Evolutionary conservation across 2,329 filamentous ascomycete species (phyloP), one percentile per base, ranked within the genome.

Genomic region (Ceratocystiopsis brevicomis): DNA sequence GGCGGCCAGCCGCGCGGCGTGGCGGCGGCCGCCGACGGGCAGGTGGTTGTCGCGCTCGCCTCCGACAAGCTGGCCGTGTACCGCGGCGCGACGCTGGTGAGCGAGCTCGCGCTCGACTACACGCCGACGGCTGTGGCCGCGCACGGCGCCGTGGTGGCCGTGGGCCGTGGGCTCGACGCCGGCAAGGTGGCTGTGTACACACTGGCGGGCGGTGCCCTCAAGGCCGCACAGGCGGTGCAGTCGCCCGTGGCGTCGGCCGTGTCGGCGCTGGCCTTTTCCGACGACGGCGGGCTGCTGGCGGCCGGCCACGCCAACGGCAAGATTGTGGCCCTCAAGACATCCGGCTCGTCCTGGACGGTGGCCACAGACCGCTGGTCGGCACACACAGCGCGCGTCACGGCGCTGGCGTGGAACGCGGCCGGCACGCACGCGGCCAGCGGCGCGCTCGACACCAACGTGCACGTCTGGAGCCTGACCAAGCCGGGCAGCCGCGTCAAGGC

Each of bases 361-460:
- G 79, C 81, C 40, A 90, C 84, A 9, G 86, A 94, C 59, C 65
- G 72, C 41, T 76, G 72, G 72, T 74, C 70, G 34, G 69, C 71
- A 40, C 72, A 76, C 55, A 76, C 71, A 42, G 70, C 68, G 12
- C 65, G 70, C 36, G 68, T 76, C 17, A 70, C 66, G 33, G 64
- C 65, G 50, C 67, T 76, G 47, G 65, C 78, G 14, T 98, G 90
- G 90, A 84, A 87, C 53, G 66, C 70, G 16, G 72, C 73, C 16
- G 81, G 80, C 13, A 80, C 78, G 18, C 81, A 86, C 56, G 78
- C 87, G 3, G 84, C 76, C 17, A 93, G 82, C 57, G 88, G 87
- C 13, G 80, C 76, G 39, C 64, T 98, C 41, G 90, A 98, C 58
- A 95, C 88, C 0, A 86, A 93, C 54, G 72, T 98, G 17, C 87